Base-by-base conservation (phyloP, 495 filamentous ascomycete species). In the Daldinia vernicosa region DNA sequence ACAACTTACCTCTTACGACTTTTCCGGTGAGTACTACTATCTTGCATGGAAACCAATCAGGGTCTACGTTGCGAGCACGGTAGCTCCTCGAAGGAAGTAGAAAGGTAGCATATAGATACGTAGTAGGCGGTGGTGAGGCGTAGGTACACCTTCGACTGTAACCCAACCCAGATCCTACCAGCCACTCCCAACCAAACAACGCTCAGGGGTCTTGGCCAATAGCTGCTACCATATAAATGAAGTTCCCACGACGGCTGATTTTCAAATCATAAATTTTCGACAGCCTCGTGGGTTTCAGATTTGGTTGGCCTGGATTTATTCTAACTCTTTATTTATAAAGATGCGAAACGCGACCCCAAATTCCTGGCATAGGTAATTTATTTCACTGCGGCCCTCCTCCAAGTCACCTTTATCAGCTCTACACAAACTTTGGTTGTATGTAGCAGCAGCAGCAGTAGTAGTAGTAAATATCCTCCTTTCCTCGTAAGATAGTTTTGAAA, bases 101-200 rank as follows among this genome's bases (percentile, higher is more conserved):
- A 50, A 50, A 24, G 62, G 68, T 66, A 39, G 14, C 32, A 64
- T 55, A 45, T 53, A 47, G 26, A 4, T 27, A 27, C 26, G 26
- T 27, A 55, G 43, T 37, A 53, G 19, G 2, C 28, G 17, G 40
- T 24, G 52, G 53, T 22, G 43, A 63, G 43, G 32, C 45, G 52
- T 35, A 63, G 0, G 4, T 2, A n/a, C n/a, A 33, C 35, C 11
- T 45, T 39, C 15, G 65, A 33, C 27, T 63, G 60, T 60, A 63
- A 64, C 67, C 67, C 30, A 58, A 60, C 19, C 17, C 24, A 28
- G 26, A 70, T 61, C 40, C 62, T 57, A 37, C 54, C 27, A 28
- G 45, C 32, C 33, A 40, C 40, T 15, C 60, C 56, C 8, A 5
- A 24, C 17, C 43, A 47, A 47, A 47, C 43, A 47, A 19, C 43